A percentile compares a stretch with the other conserved stretches of the same genome.
phyloP scores from a whole-genome alignment of 2,329 filamentous ascomycete genomes.

The Trichoderma koningii region DNA sequence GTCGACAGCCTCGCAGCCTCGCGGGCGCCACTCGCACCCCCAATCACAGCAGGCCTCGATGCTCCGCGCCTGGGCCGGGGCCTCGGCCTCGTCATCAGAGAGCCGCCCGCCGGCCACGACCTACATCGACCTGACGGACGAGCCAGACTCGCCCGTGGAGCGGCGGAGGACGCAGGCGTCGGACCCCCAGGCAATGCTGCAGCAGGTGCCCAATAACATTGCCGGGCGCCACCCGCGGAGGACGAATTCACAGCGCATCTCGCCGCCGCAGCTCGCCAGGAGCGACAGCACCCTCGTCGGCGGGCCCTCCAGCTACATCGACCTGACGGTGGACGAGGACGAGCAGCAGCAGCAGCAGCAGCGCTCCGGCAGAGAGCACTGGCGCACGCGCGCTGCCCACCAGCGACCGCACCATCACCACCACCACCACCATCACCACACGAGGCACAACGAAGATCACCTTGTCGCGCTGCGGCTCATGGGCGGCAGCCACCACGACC shows the following conservation, averaged over 20 bases:
- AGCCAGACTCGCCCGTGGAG: conserved; percentile 50
- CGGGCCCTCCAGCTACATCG: conserved; percentile 47
- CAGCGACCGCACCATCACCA: conserved; percentile 29
- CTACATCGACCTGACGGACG: conserved; percentile 54
- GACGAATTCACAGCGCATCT: conserved; percentile 45
- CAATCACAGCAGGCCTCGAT: background rate
- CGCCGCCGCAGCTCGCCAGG: conserved; percentile 46
- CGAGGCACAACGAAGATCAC: conserved; percentile 25
- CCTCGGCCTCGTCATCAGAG: background rate
- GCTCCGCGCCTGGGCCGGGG: background rate
- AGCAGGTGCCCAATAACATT: conserved; percentile 19
- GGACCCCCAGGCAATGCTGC: conserved; percentile 25
- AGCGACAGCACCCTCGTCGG: conserved; percentile 49
- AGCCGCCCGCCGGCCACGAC: conserved; percentile 30
- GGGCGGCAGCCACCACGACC: conserved; percentile 24
- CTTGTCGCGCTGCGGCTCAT: conserved; percentile 36
- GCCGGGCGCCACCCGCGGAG: conserved; percentile 44
- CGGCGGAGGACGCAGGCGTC: conserved; percentile 40
- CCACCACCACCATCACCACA: conserved; percentile 22
- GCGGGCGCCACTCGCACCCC: background rate
- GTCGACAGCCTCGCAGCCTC: conserved; percentile 4
- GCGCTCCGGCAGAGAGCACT: conserved; percentile 17
- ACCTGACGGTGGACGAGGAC: conserved; percentile 53
- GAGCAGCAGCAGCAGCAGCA: conserved; percentile 30
- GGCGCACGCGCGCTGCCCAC: conserved; percentile 23